Evolutionary conservation across 2,329 filamentous ascomycete species (phyloP), one percentile per base, ranked within the genome.

Genomic region (Trichoderma oligosporum): DNA sequence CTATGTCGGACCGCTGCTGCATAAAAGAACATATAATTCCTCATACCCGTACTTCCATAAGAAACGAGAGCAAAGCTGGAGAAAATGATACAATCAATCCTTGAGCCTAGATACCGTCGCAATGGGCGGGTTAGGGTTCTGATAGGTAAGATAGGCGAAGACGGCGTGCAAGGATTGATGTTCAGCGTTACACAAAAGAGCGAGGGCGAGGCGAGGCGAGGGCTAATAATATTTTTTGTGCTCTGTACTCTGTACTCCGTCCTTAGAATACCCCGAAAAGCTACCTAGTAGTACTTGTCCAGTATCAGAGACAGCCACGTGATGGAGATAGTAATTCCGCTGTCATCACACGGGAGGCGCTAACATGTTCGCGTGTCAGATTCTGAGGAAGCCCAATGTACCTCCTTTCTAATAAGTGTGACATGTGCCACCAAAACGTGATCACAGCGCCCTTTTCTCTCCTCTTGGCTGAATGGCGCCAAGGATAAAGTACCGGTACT

Each of bases 141-240:
- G 55, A 57, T 57, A 20, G 55, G 46, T 20, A 36, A 51, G 55
- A 57, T 57, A 57, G 46, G 55, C 55, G 55, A 57, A 52, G 3
- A 35, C 14, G 20, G 25, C 14, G 42, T 31, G 42, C 24, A 48
- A 35, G 44, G 25, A 39, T 42, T n/a, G n/a, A n/a, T n/a, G n/a
- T n/a, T n/a, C n/a, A n/a, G n/a, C n/a, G n/a, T n/a, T n/a, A n/a
- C n/a, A n/a, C n/a, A n/a, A n/a, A n/a, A n/a, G n/a, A n/a, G n/a
- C n/a, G n/a, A n/a, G 24, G 6, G 22, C 9, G 18, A 48, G 25
- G 29, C 41, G 22, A n/a, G n/a, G n/a, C n/a, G n/a, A n/a, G n/a
- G n/a, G n/a, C n/a, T n/a, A n/a, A n/a, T n/a, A n/a, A n/a, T n/a
- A n/a, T n/a, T n/a, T n/a, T n/a, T n/a, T n/a, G n/a, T n/a, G n/a